Base-by-base conservation (phyloP, 177 flowering plant species). In the Vitis hybrid region DNA sequence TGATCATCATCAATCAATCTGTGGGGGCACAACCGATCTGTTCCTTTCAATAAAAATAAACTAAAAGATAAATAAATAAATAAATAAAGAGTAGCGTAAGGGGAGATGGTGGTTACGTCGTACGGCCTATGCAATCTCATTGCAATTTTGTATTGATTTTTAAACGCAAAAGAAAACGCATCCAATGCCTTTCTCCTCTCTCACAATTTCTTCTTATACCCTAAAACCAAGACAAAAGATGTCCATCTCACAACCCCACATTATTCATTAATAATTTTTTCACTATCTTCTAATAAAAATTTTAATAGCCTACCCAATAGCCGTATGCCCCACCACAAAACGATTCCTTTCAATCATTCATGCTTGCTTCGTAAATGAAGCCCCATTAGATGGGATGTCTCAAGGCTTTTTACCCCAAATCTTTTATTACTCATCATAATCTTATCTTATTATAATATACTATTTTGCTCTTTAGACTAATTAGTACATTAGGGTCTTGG, bases 261-360 rank as follows among this genome's bases (percentile, higher is more conserved):
- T 50, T 58, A 52, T 14, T 51, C 26, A 54, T 50, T 54, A 10
- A 53, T 14, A 63, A 6, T 45, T 53, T 48, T 56, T 63, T 19
- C 64, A 54, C 3, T 1, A 22, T 50, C 39, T 29, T 7, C 45
- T n/a, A 15, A 56, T 12, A 62, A 50, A n/a, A 2, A 50, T 62
- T 63, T 55, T 45, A 39, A 39, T 39, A 39, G 45, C 45, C 45
- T 39, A 2, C 6, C 34, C 34, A 31, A 31, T 31, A 31, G 9
- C 51, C 10, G 10, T 34, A 34, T 59, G 59, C 64, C 78, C 75
- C 71, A 66, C 76, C 71, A 74, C 73, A 26, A 49, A 71, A 69
- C 65, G 71, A 77, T 77, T 75, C 75, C 78, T 49, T 72, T 68
- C 72, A 71, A 68, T 68, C 69, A 74, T 74, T 69, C 64, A 65